Evolutionary conservation across 208 protist genomes (phyloP).

Genomic region (Jaenimonas drosophilae): DNA sequence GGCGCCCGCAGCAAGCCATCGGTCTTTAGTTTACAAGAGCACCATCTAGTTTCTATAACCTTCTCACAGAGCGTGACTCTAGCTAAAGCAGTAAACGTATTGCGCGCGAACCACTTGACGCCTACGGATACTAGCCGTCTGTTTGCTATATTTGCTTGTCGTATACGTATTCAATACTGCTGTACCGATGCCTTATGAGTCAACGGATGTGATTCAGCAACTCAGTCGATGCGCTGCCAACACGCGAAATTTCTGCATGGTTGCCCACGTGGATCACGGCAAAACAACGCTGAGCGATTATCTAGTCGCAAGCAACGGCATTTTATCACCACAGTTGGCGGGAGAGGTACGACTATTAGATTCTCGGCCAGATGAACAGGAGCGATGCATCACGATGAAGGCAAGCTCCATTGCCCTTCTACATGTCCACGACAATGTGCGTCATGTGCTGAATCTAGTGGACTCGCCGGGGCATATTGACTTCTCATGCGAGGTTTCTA

Average conservation of each 20-base stretch:
- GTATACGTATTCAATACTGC: no score
- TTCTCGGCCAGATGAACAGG: constrained; percentile 95
- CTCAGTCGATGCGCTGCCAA: constrained; percentile 66
- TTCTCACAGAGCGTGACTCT: no score
- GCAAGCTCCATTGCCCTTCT: constrained; percentile 95
- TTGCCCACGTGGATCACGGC: constrained; percentile 98
- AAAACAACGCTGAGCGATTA: constrained; percentile 98
- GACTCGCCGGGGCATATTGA: constrained; percentile 99
- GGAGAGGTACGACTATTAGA: constrained; percentile 98
- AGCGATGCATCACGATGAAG: constrained; percentile 99
- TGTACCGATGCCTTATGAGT: constrained; percentile 26
- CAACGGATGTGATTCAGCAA: constrained; percentile 24
- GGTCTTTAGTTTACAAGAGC: not conserved
- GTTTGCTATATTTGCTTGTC: no score
- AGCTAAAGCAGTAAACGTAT: no score
- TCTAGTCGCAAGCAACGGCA: constrained; percentile 96
- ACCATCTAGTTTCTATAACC: not conserved
- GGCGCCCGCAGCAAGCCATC: not conserved
- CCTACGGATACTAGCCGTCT: no score
- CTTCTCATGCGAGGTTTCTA: constrained; percentile 97
- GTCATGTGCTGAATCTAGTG: constrained; percentile 96
- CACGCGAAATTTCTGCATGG: constrained; percentile 96
- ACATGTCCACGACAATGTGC: constrained; percentile 42
- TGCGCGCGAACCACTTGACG: no score
- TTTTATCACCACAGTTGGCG: constrained; percentile 95